Evolutionary conservation across 1,139 yeast species (phyloP).

Genomic region (Diutina ranongensis): DNA sequence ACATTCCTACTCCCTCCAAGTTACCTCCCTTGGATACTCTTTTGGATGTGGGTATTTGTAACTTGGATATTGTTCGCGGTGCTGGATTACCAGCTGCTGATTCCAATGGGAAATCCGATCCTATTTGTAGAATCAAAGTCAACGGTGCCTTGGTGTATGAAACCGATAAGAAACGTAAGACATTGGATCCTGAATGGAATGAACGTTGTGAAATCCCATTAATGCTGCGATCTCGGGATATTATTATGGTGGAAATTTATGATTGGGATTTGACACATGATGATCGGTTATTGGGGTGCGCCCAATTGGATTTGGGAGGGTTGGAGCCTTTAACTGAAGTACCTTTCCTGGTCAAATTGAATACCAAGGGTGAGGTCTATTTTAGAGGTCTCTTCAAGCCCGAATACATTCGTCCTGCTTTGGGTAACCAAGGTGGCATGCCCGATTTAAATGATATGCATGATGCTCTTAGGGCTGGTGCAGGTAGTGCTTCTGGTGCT

Average conservation of each 20-base stretch:
- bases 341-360: constrained; percentile 36
- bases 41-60: constrained; percentile 53
- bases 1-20: constrained; percentile 43
- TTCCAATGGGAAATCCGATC: constrained; percentile 68
- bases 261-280: constrained; percentile 76
- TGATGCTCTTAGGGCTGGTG: constrained; percentile 34
- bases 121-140: constrained; percentile 39
- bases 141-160: constrained; percentile 45
- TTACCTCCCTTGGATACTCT: constrained; percentile 50
- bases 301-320: constrained; percentile 35
- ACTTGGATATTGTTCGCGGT: constrained; percentile 46
- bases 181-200: constrained; percentile 61
- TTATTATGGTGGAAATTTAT: constrained; percentile 36
- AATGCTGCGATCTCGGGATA: constrained; percentile 48
- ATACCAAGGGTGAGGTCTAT: constrained; percentile 50
- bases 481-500: constrained; percentile 28
- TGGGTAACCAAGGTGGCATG: constrained; percentile 30
- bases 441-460: constrained; percentile 31
- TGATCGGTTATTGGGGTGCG: constrained; percentile 47
- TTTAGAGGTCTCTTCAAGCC: constrained; percentile 48
- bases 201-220: constrained; percentile 48
- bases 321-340: constrained; percentile 35
- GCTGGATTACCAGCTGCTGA: constrained; percentile 46
- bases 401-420: constrained; percentile 52
- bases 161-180: constrained; percentile 52